phyloP scores from a whole-genome alignment of 2,329 filamentous ascomycete species.

The Epichloe scottii region DNA sequence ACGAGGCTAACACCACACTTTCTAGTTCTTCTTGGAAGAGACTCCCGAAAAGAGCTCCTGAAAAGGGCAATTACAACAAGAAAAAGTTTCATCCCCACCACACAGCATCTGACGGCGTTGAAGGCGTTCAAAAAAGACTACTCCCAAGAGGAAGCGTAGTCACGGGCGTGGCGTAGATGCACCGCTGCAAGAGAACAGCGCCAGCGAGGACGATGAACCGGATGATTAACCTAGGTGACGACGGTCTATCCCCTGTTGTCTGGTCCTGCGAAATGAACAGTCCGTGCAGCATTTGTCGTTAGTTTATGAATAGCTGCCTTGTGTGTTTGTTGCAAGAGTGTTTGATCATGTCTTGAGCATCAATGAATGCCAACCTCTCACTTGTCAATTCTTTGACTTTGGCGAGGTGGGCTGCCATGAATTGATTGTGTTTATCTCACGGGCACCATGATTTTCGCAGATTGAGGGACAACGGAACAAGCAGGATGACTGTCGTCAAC shows the following conservation, averaged over 20 bases:
- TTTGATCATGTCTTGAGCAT: neutral
- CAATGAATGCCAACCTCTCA: neutral
- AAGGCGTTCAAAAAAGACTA: slow-evolving; percentile 22
- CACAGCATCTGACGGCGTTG: slow-evolving; percentile 31
- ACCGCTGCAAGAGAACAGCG: slow-evolving; percentile 33
- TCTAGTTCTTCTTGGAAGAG: slow-evolving; percentile 90
- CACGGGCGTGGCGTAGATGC: slow-evolving; percentile 18
- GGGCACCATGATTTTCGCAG: slow-evolving; percentile 22
- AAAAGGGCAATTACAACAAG: slow-evolving; percentile 37
- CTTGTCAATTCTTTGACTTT: neutral
- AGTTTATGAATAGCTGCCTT: neutral
- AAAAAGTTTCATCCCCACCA: slow-evolving; percentile 18
- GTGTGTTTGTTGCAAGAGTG: neutral
- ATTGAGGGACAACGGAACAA: slow-evolving; percentile 50
- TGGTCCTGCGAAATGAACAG: slow-evolving; percentile 37
- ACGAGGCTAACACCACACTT: slow-evolving; percentile 9
- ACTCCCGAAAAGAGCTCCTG: slow-evolving; percentile 38
- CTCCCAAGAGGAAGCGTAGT: slow-evolving; percentile 16
- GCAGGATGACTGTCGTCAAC: slow-evolving; percentile 47
- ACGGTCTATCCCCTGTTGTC: slow-evolving; percentile 56
- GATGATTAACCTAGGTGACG: slow-evolving; percentile 47
- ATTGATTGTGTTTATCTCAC: slow-evolving; percentile 1
- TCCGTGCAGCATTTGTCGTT: neutral
- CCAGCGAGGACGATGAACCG: slow-evolving; percentile 53
- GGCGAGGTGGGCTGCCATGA: neutral